Base-by-base conservation (phyloP, 2,329 filamentous ascomycete genomes). In the Fusarium bactridioides region DNA sequence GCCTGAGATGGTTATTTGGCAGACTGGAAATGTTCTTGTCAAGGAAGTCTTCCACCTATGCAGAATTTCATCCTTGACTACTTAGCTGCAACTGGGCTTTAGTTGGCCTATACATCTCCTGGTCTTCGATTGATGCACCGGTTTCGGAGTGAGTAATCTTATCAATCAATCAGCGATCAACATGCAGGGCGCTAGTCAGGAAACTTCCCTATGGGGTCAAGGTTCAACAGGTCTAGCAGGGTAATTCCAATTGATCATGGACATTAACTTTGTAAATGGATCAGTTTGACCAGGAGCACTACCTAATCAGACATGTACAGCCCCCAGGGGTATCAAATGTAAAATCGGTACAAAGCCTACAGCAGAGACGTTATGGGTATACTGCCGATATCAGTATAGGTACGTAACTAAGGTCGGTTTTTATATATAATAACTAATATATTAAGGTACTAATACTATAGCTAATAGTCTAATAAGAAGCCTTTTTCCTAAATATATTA, bases 151-250 rank as follows among this genome's bases (percentile, higher is more conserved):
- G 63, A 58, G 41, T 71, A 77, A 77, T 77, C 76, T 77, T 76
- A 77, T 77, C 76, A 77, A 77, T 77, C 76, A 77, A 77, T 77
- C 76, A 76, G 69, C 33, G 76, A 77, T 77, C 75, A 74, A 74
- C 44, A 19, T 69, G 70, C 73, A 77, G 60, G 63, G 54, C 64
- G 67, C 75, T 76, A 75, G 64, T 57, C 51, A n/a, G 25, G 47
- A 67, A 53, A 48, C 40, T 51, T 67, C 35, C 33, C 23, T 16
- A 47, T 58, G 37, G 38, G 19, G 58, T 47, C 58, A 69, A 62
- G 58, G 37, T 61, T 27, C 56, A 27, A 57, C 43, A 47, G 13
- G 31, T 15, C 31, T 33, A 33, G 31, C 58, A 73, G 62, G 58
- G 67, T 51, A 31, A 43, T 59, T 33, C n/a, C 54, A 37, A 48